Conservation (phyloP, 192 early-diverging fungal genomes). For the Diversispora epigaea region DNA sequence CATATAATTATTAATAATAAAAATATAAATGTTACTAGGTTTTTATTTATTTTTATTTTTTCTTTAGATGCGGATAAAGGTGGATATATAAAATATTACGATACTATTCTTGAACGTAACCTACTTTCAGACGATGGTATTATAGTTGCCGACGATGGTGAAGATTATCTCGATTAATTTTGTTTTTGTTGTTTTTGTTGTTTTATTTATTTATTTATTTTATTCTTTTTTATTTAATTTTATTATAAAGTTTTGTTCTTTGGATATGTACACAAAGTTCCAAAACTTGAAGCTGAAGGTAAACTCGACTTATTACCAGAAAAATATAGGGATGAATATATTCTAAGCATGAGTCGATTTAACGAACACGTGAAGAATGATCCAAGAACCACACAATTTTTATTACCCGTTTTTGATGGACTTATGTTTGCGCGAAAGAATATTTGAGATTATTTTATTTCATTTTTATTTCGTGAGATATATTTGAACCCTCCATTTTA, state of each 20-base stretch:
- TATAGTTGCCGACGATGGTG: conserved; percentile 68
- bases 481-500: no score
- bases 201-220: background rate
- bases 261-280: background rate
- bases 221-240: background rate
- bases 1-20: no score
- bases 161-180: background rate
- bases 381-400: conserved; percentile 53
- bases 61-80: conserved; percentile 68
- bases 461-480: no score
- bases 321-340: background rate
- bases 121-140: conserved; percentile 57
- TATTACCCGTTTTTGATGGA: conserved; percentile 70
- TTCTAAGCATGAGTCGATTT: conserved; percentile 47
- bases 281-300: background rate
- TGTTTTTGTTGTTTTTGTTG: background rate
- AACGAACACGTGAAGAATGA: conserved; percentile 64
- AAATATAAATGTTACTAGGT: no score
- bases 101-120: conserved; percentile 59
- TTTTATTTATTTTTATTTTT: background rate
- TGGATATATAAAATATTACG: conserved; percentile 63
- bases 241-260: background rate
- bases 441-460: no score
- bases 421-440: conserved; percentile 33
- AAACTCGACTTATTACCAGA: background rate